These are phyloP conservation scores for Epichloe gansuensis DNA, from an alignment of 2,329 filamentous ascomycete genomes.

Conservation along the genomic window DNA sequence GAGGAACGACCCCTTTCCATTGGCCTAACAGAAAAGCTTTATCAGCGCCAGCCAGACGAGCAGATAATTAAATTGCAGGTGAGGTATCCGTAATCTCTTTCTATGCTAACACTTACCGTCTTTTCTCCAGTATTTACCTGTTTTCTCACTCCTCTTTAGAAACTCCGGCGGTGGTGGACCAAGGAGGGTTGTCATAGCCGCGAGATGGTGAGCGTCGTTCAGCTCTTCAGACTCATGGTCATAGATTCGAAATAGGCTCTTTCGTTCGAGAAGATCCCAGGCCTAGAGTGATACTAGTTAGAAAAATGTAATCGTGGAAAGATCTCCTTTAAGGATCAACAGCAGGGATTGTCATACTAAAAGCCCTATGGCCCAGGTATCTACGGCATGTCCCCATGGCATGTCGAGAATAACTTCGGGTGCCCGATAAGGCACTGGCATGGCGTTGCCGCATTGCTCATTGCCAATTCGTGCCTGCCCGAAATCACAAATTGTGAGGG, in stretches of 20 bases:
- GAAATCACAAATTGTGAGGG: constrained; percentile 21
- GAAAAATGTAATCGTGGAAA: too few species aligned
- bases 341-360: constrained; percentile 13
- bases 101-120: constrained; percentile 10
- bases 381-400: constrained; percentile 20
- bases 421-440: constrained; percentile 20
- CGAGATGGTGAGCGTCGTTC: constrained; percentile 17
- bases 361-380: constrained; percentile 24
- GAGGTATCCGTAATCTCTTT: too few species aligned
- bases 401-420: constrained; percentile 25
- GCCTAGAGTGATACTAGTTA: neutral
- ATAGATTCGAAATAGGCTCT: constrained; percentile 13
- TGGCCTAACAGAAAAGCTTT: constrained; percentile 9
- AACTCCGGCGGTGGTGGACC: constrained; percentile 16
- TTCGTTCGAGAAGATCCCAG: constrained; percentile 10
- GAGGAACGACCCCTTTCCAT: constrained; percentile 14
- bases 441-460: constrained; percentile 12
- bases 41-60: neutral
- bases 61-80: too few species aligned
- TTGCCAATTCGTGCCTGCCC: constrained; percentile 23
- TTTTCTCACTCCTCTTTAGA: constrained; percentile 10
- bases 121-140: constrained; percentile 15
- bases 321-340: too few species aligned
- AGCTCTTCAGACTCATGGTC: constrained; percentile 10
- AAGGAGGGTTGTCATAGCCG: constrained; percentile 16